Base-by-base conservation (phyloP, 129 eudicot genomes). In the Flaveria robusta region DNA sequence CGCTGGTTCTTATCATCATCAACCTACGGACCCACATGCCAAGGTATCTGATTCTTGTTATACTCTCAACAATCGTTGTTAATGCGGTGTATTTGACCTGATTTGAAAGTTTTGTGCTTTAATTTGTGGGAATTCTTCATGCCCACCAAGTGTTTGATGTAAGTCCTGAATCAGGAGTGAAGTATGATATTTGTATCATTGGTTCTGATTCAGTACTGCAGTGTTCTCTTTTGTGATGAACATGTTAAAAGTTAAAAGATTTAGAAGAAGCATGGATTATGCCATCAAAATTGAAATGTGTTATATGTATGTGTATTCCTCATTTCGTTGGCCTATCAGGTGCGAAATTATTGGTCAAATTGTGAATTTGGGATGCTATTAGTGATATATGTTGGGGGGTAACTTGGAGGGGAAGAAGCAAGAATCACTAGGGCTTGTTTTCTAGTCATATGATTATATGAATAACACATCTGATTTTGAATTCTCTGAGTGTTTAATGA, bases 61-160 rank as follows among this genome's bases (percentile, higher is more conserved):
- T 7, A 74, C 11, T 29, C 26, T n/a, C 39, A 11, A 29, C 12
- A 2, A 29, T 18, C 13, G 65, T 31, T 31, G 5, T 51, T 34
- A 1, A 12, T 6, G 1, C 31, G 31, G 66, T 72, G 66, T 55
- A 20, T 29, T 11, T 18, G 4, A 54, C 31, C 5, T 72, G 31
- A 9, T 9, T 52, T 72, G 3, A 12, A 19, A 5, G 20, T 31
- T 72, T 52, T 11, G 8, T 39, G 29, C 10, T 9, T 18, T 34
- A 37, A 5, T 47, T 23, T 31, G 37, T 42, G 39, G 18, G 20
- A 74, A 27, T 67, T 15, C 24, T 4, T 74, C 12, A 74, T 29
- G 96, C 72, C 37, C 69, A 14, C 15, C 43, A 81, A 59, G 56
- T 86, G 89, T 80, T 87, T 68, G 96, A 82, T 80, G 39, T 0